phyloP scores from a whole-genome alignment of 2,329 filamentous ascomycete genomes.

The Bipolaris oryzae region DNA sequence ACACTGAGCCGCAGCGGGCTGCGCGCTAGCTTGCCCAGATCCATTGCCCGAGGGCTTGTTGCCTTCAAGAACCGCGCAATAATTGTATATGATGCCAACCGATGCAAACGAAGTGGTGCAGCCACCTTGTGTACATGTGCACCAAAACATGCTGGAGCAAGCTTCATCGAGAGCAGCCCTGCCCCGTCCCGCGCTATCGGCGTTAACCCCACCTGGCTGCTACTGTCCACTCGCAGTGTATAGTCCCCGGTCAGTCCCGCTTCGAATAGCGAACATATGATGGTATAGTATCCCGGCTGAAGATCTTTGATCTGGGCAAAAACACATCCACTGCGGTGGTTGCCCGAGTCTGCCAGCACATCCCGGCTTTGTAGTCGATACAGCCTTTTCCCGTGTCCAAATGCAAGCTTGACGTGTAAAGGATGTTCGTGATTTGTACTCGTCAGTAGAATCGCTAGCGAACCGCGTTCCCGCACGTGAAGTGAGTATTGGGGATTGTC shows the following conservation, averaged over 20 bases:
- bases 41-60: conserved; percentile 33
- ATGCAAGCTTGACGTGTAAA: conserved; percentile 83
- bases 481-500: conserved; percentile 87
- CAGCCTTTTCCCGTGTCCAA: conserved; percentile 75
- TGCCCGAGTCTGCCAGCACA: conserved; percentile 81
- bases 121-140: conserved; percentile 60
- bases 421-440: conserved; percentile 70
- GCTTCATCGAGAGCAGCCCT: conserved; percentile 69
- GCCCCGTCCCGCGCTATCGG: conserved; percentile 75
- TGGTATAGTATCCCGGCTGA: conserved; percentile 77
- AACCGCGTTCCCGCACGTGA: conserved; percentile 60
- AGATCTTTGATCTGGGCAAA: conserved; percentile 67
- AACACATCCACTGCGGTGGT: conserved; percentile 82
- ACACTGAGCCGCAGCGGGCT: conserved; percentile 72
- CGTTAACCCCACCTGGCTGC: conserved; percentile 60
- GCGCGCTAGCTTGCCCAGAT: conserved; percentile 39
- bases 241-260: conserved; percentile 77
- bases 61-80: conserved; percentile 55
- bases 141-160: conserved; percentile 61
- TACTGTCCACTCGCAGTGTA: conserved; percentile 74
- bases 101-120: conserved; percentile 56
- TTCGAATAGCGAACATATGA: conserved; percentile 91
- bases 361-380: conserved; percentile 74
- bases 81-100: conserved; percentile 68
- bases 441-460: conserved; percentile 76